phyloP scores from a whole-genome alignment of 2,329 filamentous ascomycete species.

The Fusarium circinatum region DNA sequence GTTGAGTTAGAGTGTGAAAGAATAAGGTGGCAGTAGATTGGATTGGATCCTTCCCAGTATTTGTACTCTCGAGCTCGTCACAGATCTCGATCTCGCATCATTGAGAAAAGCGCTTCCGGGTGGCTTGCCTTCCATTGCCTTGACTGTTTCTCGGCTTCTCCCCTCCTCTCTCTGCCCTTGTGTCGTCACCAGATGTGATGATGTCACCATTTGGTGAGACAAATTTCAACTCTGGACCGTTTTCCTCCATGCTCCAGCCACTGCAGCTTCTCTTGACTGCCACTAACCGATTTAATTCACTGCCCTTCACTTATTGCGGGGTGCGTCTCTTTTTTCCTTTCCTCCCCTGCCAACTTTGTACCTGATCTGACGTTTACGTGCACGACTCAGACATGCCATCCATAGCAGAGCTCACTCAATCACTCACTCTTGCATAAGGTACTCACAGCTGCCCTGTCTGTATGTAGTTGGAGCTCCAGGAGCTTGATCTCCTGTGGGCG shows the following conservation, averaged over 20 bases:
- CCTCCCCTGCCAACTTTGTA: conserved; percentile 30
- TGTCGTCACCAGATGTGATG: conserved; percentile 53
- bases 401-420: background rate
- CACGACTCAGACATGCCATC: background rate
- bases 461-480: background rate
- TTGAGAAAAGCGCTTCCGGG: conserved; percentile 24
- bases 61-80: conserved; percentile 39
- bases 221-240: background rate
- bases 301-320: conserved; percentile 11
- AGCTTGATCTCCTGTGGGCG: conserved; percentile 30
- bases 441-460: background rate
- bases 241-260: background rate
- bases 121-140: conserved; percentile 36
- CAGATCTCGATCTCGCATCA: conserved; percentile 42
- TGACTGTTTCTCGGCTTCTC: background rate
- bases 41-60: conserved; percentile 32
- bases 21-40: background rate
- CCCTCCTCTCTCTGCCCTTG: conserved; percentile 28
- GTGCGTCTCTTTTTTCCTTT: background rate
- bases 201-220: conserved; percentile 53
- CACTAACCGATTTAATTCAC: background rate
- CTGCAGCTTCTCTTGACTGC: background rate
- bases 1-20: conserved; percentile 3
- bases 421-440: background rate
- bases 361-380: conserved; percentile 31